Percentiles rank a stretch among this genome's conserved stretches.
phyloP scores from a whole-genome alignment of 2,329 filamentous ascomycete species.

The Trichophyton equinum region DNA sequence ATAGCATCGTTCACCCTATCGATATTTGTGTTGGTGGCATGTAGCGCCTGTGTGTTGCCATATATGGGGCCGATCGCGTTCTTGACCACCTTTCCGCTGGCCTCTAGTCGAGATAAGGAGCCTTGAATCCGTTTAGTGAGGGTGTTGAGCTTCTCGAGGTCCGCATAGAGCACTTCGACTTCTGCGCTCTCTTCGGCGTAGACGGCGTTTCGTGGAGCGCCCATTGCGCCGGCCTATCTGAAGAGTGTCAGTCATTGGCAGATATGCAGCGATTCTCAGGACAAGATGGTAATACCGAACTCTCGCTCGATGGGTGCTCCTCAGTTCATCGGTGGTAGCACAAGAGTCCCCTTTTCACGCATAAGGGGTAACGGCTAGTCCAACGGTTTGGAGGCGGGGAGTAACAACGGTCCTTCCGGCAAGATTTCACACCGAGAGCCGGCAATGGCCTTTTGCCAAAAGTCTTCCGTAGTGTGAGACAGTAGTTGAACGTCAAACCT shows the following conservation, averaged over 20 bases:
- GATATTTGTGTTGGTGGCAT: conserved; percentile 79
- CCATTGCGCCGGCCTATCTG: conserved; percentile 31
- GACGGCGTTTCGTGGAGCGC: conserved; percentile 43
- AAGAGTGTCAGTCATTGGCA: background rate
- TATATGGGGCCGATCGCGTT: conserved; percentile 88
- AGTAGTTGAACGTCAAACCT: no score
- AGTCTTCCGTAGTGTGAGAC: background rate
- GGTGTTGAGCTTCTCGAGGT: conserved; percentile 80
- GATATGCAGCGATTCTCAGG: no score
- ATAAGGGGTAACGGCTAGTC: background rate
- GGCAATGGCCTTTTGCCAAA: background rate
- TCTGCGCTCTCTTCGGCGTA: conserved; percentile 56
- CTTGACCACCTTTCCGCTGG: conserved; percentile 78
- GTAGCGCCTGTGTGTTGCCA: conserved; percentile 78
- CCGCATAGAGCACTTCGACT: conserved; percentile 53
- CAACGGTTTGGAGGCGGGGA: background rate
- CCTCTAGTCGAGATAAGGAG: conserved; percentile 69
- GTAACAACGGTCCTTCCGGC: background rate
- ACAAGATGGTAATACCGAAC: background rate
- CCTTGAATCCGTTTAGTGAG: conserved; percentile 93
- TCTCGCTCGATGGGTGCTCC: background rate
- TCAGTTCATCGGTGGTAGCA: background rate
- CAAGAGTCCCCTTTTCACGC: background rate
- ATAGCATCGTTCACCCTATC: conserved; percentile 78
- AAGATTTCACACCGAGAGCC: background rate